These are phyloP conservation scores for Tolypocladium inflatum DNA, from an alignment of 2,329 filamentous ascomycete genomes.

Conservation along the genomic window DNA sequence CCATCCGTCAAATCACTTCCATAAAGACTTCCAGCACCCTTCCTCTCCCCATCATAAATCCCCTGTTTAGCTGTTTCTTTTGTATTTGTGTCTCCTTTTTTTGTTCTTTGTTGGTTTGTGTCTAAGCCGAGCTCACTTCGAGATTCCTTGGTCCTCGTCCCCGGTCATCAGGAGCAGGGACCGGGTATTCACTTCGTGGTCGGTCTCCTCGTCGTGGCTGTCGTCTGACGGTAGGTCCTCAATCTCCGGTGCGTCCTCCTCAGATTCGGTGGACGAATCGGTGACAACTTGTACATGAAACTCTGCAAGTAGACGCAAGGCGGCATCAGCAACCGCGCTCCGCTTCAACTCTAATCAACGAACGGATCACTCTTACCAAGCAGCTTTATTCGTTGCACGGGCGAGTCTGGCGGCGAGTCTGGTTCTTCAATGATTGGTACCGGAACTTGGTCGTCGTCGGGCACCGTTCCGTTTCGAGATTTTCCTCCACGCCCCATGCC, in stretches of 20 bases:
- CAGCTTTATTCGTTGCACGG: slow-evolving; percentile 12
- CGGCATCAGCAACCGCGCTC: neutral
- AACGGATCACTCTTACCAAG: slow-evolving; percentile 16
- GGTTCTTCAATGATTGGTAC: slow-evolving; percentile 26
- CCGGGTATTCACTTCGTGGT: neutral
- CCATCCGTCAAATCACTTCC: neutral
- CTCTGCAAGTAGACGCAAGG: slow-evolving; percentile 6
- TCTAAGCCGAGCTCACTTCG: neutral
- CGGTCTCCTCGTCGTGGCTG: neutral
- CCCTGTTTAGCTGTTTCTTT: neutral
- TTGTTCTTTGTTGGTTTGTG: neutral
- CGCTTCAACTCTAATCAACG: neutral
- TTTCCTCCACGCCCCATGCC: neutral
- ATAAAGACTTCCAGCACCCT: neutral
- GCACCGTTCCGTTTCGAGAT: neutral
- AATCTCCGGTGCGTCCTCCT: neutral
- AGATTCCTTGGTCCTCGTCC: neutral
- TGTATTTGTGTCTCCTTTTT: neutral
- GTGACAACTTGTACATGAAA: slow-evolving; percentile 4
- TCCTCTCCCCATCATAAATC: neutral
- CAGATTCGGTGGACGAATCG: slow-evolving; percentile 2
- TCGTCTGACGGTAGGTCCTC: neutral
- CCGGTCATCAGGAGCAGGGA: neutral
- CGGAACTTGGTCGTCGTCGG: slow-evolving; percentile 11
- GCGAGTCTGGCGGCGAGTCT: slow-evolving; percentile 13